phyloP scores from a whole-genome alignment of 331 rosid genomes.

The Arachis monticola region DNA sequence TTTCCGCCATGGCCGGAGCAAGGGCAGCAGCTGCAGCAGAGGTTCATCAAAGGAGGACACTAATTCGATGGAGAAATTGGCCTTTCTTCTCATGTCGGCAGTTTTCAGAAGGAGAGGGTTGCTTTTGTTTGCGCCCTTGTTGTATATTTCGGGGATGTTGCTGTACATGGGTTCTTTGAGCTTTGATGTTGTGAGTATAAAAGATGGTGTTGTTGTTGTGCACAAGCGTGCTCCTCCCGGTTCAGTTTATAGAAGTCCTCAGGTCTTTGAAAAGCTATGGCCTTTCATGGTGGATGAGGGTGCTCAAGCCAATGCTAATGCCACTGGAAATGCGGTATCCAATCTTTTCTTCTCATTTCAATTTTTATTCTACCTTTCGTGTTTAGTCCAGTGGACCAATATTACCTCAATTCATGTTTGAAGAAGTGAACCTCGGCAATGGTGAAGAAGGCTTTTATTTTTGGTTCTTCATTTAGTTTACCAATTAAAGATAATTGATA shows the following conservation, averaged over 20 bases:
- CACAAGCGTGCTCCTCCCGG: constrained; percentile 71
- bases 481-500: background rate
- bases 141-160: constrained; percentile 89
- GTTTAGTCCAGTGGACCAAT: background rate
- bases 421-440: background rate
- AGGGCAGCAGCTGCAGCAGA: constrained; percentile 42
- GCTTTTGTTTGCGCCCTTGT: constrained; percentile 81
- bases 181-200: constrained; percentile 70
- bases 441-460: background rate
- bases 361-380: background rate
- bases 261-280: constrained; percentile 79
- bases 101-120: constrained; percentile 75
- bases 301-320: constrained; percentile 49
- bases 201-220: constrained; percentile 63
- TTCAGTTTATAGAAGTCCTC: constrained; percentile 82
- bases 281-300: constrained; percentile 69
- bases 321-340: constrained; percentile 65
- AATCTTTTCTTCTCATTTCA: background rate
- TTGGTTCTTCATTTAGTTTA: background rate
- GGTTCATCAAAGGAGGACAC: constrained; percentile 58
- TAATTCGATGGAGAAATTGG: constrained; percentile 58
- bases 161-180: constrained; percentile 87
- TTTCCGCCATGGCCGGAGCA: constrained; percentile 65
- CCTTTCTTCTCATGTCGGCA: constrained; percentile 62
- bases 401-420: background rate